Evolutionary conservation across 2,329 filamentous ascomycete species (phyloP), one percentile per base, ranked within the genome.

Genomic region (Talaromyces sp.): DNA sequence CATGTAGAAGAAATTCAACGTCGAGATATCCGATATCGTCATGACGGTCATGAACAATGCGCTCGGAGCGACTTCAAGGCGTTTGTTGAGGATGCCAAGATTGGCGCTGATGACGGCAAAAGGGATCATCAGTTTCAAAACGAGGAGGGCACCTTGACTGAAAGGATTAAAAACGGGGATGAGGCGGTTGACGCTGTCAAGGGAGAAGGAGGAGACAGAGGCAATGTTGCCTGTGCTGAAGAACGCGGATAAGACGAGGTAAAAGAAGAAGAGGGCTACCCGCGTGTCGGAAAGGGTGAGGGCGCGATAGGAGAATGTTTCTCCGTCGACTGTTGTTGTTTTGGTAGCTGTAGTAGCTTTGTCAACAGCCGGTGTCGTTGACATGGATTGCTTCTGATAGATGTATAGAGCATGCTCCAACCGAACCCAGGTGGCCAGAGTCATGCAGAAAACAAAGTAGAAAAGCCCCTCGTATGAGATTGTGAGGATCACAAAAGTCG

Each of bases 391-490:
- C 66, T 70, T 72, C 64, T 72, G 75, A 61, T 78, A 71, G 7
- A 78, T 74, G 73, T 90, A 88, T 58, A 94, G 86, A 63, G 87
- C 87, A 74, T 96, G 90, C 77, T 99, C 95, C 1, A 99, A 84
- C n/a, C 89, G 88, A 39, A 97, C 91, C 95, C 95, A 99, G 63
- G 89, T 88, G 61, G 97, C 84, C 5, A 99, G 81, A 25, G 89
- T 91, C 62, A 90, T 82, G 73, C 89, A 93, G 78, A 97, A 99
- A 11, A 90, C 88, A 66, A 97, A 87, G 78, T 98, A 99, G 77
- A 99, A 99, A 2, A 99, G 84, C 0, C 94, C 94, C 78, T 99
- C 95, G 79, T 96, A 99, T 0, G 94, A 97, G 71, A 98, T 97
- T 8, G 93, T 96, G 60, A 99, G 86, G 72, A 99, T 94, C 74